Evolutionary conservation across 1,284 basidiomycete genomes (phyloP), one percentile per base, ranked within the genome.

Genomic region (Tetrapyrgos nigripes): DNA sequence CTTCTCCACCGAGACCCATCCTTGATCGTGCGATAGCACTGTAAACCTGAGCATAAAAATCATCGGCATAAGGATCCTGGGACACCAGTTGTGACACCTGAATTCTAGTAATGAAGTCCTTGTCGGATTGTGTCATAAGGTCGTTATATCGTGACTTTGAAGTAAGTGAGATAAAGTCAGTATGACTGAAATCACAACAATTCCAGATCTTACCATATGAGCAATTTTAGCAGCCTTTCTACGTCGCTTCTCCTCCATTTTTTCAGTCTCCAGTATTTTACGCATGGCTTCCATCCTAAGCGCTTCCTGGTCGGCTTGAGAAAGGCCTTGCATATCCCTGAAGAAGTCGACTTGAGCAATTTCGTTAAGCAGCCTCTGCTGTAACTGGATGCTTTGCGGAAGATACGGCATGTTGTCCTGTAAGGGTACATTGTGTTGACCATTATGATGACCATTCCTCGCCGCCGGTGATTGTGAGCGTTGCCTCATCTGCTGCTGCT

Each of bases 81-180:
- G 94, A 94, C 50, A 98, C 95, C 29, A 99, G 89, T 71, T 99
- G 97, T 1, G 96, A 98, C 48, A 99, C 94, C 76, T 99, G 97
- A 61, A 99, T 99, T 40, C 97, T 90, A 23, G 97, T 99, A 76
- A 99, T 99, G 73, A 99, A 99, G 72, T 99, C 97, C 79, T 99
- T 99, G 83, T 99, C 97, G 14, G 94, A 97, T 73, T 96, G 93
- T 0, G 93, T 95, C 97, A 99, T 99, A 56, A 98, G 83, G 72
- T 98, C 96, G 73, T 99, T 99, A 77, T 97, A 96, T 65, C 92
- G 90, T 56, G 95, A 87, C 96, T 97, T 53, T n/a, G 59, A 37
- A 57, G n/a, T 31, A 40, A 57, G 17, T 63, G 50, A 57, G 37
- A 51, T 46, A n/a, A 62, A 58, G 52, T 50, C 14, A 49, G n/a